Evolutionary conservation across 208 protist species (phyloP).

Genomic region (Ichthyophonus hoferi): DNA sequence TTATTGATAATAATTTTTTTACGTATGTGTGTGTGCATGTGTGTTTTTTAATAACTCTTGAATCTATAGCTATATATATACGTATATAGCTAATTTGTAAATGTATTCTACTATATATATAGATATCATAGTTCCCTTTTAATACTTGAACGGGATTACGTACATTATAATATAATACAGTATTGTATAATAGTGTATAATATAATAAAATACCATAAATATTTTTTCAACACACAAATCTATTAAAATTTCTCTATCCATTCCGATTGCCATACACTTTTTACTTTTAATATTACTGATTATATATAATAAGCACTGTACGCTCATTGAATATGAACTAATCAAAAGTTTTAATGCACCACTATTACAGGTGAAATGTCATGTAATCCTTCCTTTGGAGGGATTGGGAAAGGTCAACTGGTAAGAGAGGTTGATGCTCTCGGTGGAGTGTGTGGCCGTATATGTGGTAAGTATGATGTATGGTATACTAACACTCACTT

Average conservation of each 20-base stretch:
- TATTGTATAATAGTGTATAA: neutral
- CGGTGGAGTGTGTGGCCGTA: constrained; percentile 72
- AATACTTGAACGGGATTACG: neutral
- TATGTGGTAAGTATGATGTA: constrained; percentile 8
- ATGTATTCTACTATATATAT: neutral
- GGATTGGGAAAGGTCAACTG: constrained; percentile 77
- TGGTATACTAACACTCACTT: neutral
- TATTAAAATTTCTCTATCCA: neutral
- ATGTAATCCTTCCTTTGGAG: constrained; percentile 83
- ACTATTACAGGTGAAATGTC: constrained; percentile 62
- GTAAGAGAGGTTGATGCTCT: constrained; percentile 78
- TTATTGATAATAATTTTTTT: too few relatives aligned
- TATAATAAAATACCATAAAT: neutral
- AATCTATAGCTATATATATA: neutral
- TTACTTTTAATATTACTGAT: neutral
- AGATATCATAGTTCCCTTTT: neutral
- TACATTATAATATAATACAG: neutral
- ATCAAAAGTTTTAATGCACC: neutral
- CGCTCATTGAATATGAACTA: neutral
- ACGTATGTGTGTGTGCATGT: too few relatives aligned
- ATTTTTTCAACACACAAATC: neutral
- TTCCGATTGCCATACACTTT: neutral
- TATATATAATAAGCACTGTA: neutral
- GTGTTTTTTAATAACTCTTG: neutral
- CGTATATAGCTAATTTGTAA: neutral